Evolutionary conservation across 2,329 filamentous ascomycete species (phyloP).

Genomic region (Teratosphaeria gauchensis): DNA sequence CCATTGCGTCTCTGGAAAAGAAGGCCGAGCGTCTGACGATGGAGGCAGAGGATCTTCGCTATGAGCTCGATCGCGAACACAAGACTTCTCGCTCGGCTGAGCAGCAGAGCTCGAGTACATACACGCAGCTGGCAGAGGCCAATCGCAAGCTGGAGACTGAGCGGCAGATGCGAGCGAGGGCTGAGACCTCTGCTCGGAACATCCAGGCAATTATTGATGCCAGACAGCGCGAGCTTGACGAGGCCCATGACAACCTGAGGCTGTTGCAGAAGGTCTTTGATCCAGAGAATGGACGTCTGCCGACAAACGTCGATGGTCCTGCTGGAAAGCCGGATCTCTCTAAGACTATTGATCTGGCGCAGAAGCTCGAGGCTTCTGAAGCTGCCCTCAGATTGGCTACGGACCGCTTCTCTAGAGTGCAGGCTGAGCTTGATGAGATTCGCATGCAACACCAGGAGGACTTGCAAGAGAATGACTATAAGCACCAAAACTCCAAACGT

Average conservation of each 20-base stretch:
- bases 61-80: constrained; percentile 81
- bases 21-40: constrained; percentile 87
- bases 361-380: constrained; percentile 80
- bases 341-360: constrained; percentile 63
- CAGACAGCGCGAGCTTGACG: constrained; percentile 69
- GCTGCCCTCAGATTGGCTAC: constrained; percentile 76
- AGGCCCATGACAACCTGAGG: constrained; percentile 70
- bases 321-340: constrained; percentile 52
- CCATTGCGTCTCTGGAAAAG: constrained; percentile 78
- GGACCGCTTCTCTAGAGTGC: constrained; percentile 71
- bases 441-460: constrained; percentile 65
- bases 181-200: constrained; percentile 74
- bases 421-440: constrained; percentile 70
- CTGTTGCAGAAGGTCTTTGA: constrained; percentile 80
- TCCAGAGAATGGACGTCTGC: constrained; percentile 44
- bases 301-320: constrained; percentile 58
- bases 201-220: constrained; percentile 71
- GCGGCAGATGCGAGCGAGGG: constrained; percentile 71
- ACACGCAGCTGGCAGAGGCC: constrained; percentile 75
- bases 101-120: constrained; percentile 70
- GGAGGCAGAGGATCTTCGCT: constrained; percentile 81
- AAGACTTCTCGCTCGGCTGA: constrained; percentile 85
- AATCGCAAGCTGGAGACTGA: constrained; percentile 88
- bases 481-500: constrained; percentile 56
- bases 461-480: constrained; percentile 53